A percentile compares a stretch with the other conserved stretches of the same genome.
Conservation (phyloP, 2,329 filamentous ascomycete genomes). For the Leptosphaerulina australis region DNA sequence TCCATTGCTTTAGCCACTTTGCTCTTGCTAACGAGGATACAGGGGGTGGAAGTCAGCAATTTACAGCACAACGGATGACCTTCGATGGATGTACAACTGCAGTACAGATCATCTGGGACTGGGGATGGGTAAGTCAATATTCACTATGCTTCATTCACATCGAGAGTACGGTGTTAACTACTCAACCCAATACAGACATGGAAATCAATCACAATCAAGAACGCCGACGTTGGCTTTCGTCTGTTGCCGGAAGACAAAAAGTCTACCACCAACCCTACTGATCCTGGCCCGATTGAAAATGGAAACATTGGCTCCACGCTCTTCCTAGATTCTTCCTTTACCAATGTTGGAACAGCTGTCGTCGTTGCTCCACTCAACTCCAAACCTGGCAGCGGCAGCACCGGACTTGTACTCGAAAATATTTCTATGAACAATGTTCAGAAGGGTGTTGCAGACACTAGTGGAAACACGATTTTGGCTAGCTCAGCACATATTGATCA, state of each 20-base stretch:
- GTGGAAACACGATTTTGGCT: too few species aligned
- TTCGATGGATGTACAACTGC: constrained; percentile 47
- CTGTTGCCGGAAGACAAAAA: background rate
- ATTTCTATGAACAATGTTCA: too few species aligned
- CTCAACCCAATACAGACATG: constrained; percentile 50
- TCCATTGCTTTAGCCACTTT: background rate
- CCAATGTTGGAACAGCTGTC: background rate
- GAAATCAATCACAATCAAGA: constrained; percentile 52
- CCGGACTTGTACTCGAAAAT: too few species aligned
- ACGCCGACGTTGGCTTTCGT: constrained; percentile 47
- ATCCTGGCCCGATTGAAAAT: constrained; percentile 29
- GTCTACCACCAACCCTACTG: background rate
- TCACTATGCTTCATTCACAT: background rate
- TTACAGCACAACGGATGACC: background rate
- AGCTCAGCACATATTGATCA: too few species aligned
- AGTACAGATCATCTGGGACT: constrained; percentile 61
- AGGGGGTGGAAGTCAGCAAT: background rate
- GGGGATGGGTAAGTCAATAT: constrained; percentile 45
- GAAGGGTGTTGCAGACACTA: too few species aligned
- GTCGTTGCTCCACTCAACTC: too few species aligned
- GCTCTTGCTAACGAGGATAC: background rate
- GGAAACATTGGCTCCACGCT: background rate
- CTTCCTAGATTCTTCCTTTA: background rate
- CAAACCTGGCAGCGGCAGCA: too few species aligned
- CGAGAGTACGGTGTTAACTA: too few species aligned